Conservation (phyloP, 2,329 filamentous ascomycete species). For the Aspergillus jensenii region DNA sequence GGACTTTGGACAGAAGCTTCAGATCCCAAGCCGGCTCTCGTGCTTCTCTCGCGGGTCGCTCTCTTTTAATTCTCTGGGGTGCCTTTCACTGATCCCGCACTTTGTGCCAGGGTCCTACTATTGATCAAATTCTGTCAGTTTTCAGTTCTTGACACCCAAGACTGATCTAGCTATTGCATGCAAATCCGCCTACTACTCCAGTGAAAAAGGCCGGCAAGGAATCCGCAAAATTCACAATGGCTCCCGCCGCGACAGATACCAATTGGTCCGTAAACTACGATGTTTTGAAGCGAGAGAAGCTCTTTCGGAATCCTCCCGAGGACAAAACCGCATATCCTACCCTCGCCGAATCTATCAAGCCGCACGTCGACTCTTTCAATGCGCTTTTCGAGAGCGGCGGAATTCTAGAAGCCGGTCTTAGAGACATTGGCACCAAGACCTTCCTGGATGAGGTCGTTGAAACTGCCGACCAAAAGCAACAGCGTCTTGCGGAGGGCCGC, state of each 20-base stretch:
- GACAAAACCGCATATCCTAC: constrained; percentile 86
- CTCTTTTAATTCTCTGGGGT: constrained; percentile 1
- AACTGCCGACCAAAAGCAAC: constrained; percentile 37
- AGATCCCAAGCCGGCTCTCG: constrained; percentile 19
- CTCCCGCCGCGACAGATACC: constrained; percentile 59
- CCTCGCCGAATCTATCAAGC: constrained; percentile 79
- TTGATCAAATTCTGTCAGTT: neutral
- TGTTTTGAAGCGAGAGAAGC: constrained; percentile 78
- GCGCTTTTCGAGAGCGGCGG: constrained; percentile 75
- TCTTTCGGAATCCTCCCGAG: constrained; percentile 84
- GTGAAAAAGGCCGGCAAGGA: neutral
- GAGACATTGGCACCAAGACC: constrained; percentile 85
- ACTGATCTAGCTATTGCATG: constrained; percentile 7
- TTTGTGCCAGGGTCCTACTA: neutral
- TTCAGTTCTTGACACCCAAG: neutral
- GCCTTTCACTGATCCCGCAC: constrained; percentile 12
- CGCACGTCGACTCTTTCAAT: constrained; percentile 96
- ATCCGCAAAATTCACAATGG: constrained; percentile 46
- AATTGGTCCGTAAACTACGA: constrained; percentile 85
- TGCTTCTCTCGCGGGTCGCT: constrained; percentile 25
- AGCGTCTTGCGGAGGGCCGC: constrained; percentile 53
- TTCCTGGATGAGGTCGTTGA: constrained; percentile 75
- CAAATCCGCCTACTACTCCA: constrained; percentile 15
- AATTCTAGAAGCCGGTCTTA: constrained; percentile 70
- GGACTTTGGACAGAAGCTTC: constrained; percentile 20